Percentiles rank a stretch among this genome's conserved stretches.
These are phyloP conservation scores for Neoboletus magnificus DNA, from an alignment of 768 basidiomycete genomes.

Conservation along the genomic window DNA sequence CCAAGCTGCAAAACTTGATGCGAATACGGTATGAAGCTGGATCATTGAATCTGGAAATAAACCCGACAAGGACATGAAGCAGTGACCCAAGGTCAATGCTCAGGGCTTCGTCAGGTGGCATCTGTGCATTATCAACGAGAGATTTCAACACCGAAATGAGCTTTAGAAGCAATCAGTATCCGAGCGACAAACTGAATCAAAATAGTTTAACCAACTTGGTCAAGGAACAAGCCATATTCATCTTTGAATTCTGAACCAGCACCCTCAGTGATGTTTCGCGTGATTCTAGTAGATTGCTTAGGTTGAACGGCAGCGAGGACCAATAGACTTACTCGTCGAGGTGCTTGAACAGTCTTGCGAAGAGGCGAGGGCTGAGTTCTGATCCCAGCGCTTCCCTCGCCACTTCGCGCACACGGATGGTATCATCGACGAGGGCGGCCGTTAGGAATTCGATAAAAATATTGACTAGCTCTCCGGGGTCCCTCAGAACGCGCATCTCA, in stretches of 20 bases:
- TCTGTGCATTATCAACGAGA: slow-evolving; percentile 68
- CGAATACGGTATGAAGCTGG: slow-evolving; percentile 59
- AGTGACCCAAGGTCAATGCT: slow-evolving; percentile 62
- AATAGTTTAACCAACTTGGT: slow-evolving; percentile 51
- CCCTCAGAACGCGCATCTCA: slow-evolving; percentile 60
- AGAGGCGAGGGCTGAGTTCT: slow-evolving; percentile 71
- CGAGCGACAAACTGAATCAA: neutral
- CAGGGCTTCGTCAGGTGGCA: slow-evolving; percentile 54
- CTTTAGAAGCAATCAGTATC: slow-evolving; percentile 37
- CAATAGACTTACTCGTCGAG: slow-evolving; percentile 63
- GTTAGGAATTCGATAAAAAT: slow-evolving; percentile 67
- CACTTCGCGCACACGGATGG: slow-evolving; percentile 67
- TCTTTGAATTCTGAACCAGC: slow-evolving; percentile 41
- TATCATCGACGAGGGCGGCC: slow-evolving; percentile 61
- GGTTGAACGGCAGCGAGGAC: neutral
- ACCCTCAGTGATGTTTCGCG: slow-evolving; percentile 48
- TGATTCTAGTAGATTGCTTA: slow-evolving; percentile 38
- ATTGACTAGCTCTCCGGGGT: slow-evolving; percentile 56
- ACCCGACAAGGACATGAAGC: slow-evolving; percentile 56
- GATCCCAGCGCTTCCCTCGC: slow-evolving; percentile 77
- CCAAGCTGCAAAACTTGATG: slow-evolving; percentile 70
- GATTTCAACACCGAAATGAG: slow-evolving; percentile 73
- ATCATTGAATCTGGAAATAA: slow-evolving; percentile 61
- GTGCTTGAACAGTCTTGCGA: slow-evolving; percentile 62
- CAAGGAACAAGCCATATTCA: slow-evolving; percentile 53